These are phyloP conservation scores for Colletotrichum musae DNA, from an alignment of 2,329 filamentous ascomycete species.

Conservation along the genomic window DNA sequence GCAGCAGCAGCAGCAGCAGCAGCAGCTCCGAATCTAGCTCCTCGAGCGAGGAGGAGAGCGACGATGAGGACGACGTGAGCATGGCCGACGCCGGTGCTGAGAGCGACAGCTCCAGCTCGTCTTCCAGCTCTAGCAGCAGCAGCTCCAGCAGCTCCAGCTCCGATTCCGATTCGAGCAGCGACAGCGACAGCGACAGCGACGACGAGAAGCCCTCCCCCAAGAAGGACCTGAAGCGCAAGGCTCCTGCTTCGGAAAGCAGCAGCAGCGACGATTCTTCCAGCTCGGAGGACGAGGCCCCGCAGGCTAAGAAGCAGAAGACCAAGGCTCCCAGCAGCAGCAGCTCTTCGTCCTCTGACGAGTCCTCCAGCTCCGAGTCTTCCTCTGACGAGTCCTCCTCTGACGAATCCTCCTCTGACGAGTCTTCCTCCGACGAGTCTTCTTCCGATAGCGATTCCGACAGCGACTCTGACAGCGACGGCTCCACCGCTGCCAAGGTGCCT, in stretches of 20 bases:
- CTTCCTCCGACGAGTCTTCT: conserved; percentile 47
- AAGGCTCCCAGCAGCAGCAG: conserved; percentile 51
- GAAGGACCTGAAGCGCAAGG: conserved; percentile 59
- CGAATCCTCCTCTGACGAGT: conserved; percentile 49
- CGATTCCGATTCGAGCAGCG: conserved; percentile 48
- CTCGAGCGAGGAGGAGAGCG: conserved; percentile 46
- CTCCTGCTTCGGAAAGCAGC: conserved; percentile 47
- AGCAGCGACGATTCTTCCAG: conserved; percentile 43
- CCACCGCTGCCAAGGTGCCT: conserved; percentile 57
- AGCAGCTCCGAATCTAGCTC: conserved; percentile 52
- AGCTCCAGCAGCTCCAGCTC: conserved; percentile 51
- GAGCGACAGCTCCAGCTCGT: conserved; percentile 53
- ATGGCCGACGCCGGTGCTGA: conserved; percentile 61
- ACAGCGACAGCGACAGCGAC: conserved; percentile 41
- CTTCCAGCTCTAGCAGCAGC: conserved; percentile 50
- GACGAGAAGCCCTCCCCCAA: conserved; percentile 37
- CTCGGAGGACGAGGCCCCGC: conserved; percentile 62
- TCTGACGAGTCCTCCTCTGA: conserved; percentile 45
- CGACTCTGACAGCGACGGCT: conserved; percentile 51
- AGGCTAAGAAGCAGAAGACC: conserved; percentile 67
- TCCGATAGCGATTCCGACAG: conserved; percentile 54
- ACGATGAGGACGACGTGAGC: conserved; percentile 58
- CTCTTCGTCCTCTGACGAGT: conserved; percentile 51
- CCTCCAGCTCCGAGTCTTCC: conserved; percentile 46
- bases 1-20: conserved; percentile 43